Conservation (phyloP, 768 basidiomycete genomes). For the Neoboletus magnificus region DNA sequence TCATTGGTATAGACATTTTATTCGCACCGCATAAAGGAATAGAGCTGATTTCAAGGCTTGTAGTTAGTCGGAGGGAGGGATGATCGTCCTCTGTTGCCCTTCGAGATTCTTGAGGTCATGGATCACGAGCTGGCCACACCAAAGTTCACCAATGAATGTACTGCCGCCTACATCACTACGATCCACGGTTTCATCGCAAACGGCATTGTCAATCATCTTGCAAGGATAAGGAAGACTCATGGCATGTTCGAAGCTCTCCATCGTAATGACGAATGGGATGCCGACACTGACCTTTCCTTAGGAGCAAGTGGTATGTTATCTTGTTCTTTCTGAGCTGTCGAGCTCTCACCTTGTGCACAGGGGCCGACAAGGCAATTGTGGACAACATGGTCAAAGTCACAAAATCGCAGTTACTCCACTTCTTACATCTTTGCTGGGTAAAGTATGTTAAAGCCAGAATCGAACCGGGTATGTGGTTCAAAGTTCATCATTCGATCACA, state of each 20-base stretch:
- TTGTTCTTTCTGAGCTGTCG: not conserved
- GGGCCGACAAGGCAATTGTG: constrained; percentile 67
- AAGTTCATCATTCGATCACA: not conserved
- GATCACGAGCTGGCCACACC: constrained; percentile 55
- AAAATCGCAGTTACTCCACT: constrained; percentile 67
- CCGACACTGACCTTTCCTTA: constrained; percentile 69
- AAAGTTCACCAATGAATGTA: constrained; percentile 68
- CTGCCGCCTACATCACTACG: constrained; percentile 62
- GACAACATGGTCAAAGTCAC: constrained; percentile 92
- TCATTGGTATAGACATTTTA: constrained; percentile 52
- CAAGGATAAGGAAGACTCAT: constrained; percentile 60
- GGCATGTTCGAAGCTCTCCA: constrained; percentile 85
- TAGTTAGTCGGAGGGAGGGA: constrained; percentile 62
- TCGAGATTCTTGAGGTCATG: constrained; percentile 75
- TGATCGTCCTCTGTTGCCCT: constrained; percentile 75
- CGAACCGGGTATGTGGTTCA: constrained; percentile 67
- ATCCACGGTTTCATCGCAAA: constrained; percentile 70
- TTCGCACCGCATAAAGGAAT: not conserved
- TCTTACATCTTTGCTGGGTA: constrained; percentile 85
- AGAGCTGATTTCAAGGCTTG: not conserved
- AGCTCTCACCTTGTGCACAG: constrained; percentile 33
- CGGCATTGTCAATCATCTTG: constrained; percentile 64
- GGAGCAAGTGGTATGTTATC: constrained; percentile 61
- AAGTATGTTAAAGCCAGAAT: constrained; percentile 95
- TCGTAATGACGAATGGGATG: constrained; percentile 72